Percentiles rank a stretch among this genome's conserved stretches.
phyloP scores from a whole-genome alignment of 176 grass and related monocot genomes.

The Calamus simplicifolius region DNA sequence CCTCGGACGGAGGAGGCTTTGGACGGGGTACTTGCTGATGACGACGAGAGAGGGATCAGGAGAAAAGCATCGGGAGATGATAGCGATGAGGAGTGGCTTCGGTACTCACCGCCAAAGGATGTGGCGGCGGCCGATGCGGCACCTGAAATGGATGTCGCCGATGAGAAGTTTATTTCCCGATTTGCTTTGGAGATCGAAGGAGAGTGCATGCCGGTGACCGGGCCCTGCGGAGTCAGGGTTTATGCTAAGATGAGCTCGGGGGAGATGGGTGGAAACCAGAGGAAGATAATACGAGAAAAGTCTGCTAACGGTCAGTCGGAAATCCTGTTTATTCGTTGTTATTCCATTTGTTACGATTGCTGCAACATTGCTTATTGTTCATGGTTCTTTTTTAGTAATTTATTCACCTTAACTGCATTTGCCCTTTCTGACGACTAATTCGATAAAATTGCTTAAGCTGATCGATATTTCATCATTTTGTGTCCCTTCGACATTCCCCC shows the following conservation, averaged over 20 bases:
- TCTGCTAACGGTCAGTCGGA: conserved; percentile 1
- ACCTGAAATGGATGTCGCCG: conserved; percentile 22
- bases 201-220: conserved; percentile 60
- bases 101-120: conserved; percentile 24
- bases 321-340: not conserved
- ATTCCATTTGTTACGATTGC: conserved; percentile 6
- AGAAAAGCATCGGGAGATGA: conserved; percentile 21
- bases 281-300: conserved; percentile 12
- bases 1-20: conserved; percentile 5
- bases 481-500: no score
- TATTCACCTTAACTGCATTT: not conserved
- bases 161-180: conserved; percentile 51
- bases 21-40: conserved; percentile 27
- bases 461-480: no score
- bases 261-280: not conserved
- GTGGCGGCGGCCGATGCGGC: conserved; percentile 12
- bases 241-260: conserved; percentile 51
- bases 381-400: conserved; percentile 7
- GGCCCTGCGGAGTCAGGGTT: conserved; percentile 61
- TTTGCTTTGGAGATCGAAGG: conserved; percentile 72
- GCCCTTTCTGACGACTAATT: not conserved
- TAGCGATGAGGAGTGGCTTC: conserved; percentile 39
- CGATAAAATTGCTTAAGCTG: not conserved
- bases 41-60: conserved; percentile 19
- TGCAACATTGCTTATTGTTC: conserved; percentile 2